These are phyloP conservation scores for Tylopilus subfusipes DNA, from an alignment of 768 basidiomycete species.

Conservation along the genomic window DNA sequence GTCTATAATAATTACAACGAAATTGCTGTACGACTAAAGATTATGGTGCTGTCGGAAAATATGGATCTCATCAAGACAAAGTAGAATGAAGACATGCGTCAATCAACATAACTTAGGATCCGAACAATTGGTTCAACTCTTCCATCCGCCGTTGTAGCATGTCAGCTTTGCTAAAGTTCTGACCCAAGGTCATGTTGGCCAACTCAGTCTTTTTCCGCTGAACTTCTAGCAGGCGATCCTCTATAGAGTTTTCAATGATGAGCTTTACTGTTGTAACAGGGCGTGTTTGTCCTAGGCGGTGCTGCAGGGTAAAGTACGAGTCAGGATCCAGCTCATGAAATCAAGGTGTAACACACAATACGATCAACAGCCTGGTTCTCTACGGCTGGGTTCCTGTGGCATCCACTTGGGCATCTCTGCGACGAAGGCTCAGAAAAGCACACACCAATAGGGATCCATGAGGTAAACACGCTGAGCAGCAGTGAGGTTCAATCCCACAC, in stretches of 20 bases:
- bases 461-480: constrained; percentile 91
- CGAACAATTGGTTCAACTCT: constrained; percentile 77
- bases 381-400: constrained; percentile 85
- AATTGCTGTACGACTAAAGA: constrained; percentile 28
- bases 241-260: constrained; percentile 93
- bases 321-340: neutral
- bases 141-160: constrained; percentile 84
- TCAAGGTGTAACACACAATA: constrained; percentile 57
- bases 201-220: constrained; percentile 93
- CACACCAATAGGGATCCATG: constrained; percentile 94
- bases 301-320: constrained; percentile 43
- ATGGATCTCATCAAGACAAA: constrained; percentile 18
- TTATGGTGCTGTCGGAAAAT: constrained; percentile 26
- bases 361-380: constrained; percentile 98
- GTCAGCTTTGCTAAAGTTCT: constrained; percentile 84
- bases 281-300: constrained; percentile 91
- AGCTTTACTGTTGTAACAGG: constrained; percentile 91
- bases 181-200: constrained; percentile 90
- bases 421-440: neutral
- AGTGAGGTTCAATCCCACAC: constrained; percentile 94
- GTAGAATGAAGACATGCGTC: constrained; percentile 13
- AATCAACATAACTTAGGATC: constrained; percentile 35
- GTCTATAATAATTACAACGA: constrained; percentile 35
- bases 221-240: constrained; percentile 86
- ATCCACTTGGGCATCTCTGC: neutral